These are phyloP conservation scores for Colletotrichum sp. DNA, from an alignment of 2,329 filamentous ascomycete species.

Conservation along the genomic window DNA sequence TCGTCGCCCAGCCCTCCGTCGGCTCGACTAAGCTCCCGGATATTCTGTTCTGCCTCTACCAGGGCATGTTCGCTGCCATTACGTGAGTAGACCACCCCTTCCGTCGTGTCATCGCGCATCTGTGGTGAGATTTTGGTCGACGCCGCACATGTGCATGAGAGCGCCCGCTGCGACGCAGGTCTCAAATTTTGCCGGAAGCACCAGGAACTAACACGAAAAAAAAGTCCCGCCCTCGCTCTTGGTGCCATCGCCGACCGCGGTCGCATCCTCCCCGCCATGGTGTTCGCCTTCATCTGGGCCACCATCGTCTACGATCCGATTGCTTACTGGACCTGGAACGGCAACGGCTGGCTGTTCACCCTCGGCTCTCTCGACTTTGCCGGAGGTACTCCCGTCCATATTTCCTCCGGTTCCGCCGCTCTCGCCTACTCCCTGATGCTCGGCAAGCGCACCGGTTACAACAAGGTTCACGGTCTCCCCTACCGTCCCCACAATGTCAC, in stretches of 20 bases:
- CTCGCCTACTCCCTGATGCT: slow-evolving; percentile 78
- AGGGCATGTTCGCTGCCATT: slow-evolving; percentile 89
- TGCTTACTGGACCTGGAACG: slow-evolving; percentile 81
- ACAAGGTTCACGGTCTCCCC: slow-evolving; percentile 63
- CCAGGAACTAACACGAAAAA: background rate
- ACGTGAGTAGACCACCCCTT: slow-evolving; percentile 63
- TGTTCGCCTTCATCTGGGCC: slow-evolving; percentile 75
- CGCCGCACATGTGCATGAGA: background rate
- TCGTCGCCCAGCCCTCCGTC: slow-evolving; percentile 77
- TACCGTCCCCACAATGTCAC: slow-evolving; percentile 78
- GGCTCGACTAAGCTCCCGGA: slow-evolving; percentile 77
- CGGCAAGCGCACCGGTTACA: slow-evolving; percentile 70
- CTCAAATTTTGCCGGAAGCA: background rate
- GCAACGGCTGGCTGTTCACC: slow-evolving; percentile 72
- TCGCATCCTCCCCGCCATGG: slow-evolving; percentile 63
- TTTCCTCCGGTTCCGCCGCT: slow-evolving; percentile 73
- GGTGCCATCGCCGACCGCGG: slow-evolving; percentile 67
- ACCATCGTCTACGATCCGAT: slow-evolving; percentile 77
- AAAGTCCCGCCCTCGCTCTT: slow-evolving; percentile 62
- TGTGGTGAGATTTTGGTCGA: background rate
- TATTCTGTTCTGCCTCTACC: slow-evolving; percentile 83
- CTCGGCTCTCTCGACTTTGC: slow-evolving; percentile 77
- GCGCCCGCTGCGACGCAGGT: background rate
- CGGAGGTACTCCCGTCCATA: slow-evolving; percentile 77
- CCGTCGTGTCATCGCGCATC: background rate